A percentile compares a stretch with the other conserved stretches of the same genome.
Conservation (phyloP, 352 stramenopile genomes). For the Ophiocytium majus region DNA sequence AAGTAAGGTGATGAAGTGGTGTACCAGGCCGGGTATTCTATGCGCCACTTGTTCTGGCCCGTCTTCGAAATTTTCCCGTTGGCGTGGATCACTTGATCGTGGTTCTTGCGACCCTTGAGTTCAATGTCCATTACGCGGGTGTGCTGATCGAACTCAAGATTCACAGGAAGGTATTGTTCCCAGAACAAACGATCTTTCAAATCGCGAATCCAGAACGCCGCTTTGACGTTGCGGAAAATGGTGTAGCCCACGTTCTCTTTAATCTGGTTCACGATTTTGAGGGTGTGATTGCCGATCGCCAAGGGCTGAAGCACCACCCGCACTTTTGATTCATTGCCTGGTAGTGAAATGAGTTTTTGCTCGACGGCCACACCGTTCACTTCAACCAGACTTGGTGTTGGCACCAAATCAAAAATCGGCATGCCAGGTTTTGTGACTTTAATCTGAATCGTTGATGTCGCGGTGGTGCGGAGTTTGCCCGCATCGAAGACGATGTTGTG, state of each 20-base stretch:
- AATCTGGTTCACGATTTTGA: neutral
- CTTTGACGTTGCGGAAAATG: neutral
- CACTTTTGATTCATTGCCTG: neutral
- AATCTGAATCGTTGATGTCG: neutral
- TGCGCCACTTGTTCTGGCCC: neutral
- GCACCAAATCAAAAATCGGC: neutral
- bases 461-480: neutral
- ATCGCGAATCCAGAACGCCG: conserved; percentile 9
- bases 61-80: neutral
- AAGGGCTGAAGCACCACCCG: neutral
- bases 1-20: neutral
- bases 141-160: conserved; percentile 9
- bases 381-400: neutral
- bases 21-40: neutral
- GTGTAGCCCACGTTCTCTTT: neutral
- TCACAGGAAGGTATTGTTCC: conserved; percentile 5
- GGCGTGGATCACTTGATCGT: neutral
- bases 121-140: neutral
- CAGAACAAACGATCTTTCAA: neutral
- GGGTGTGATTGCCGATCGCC: neutral
- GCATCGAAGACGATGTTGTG: neutral
- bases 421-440: neutral
- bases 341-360: neutral
- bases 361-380: neutral
- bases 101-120: neutral